Evolutionary conservation across 352 stramenopile species (phyloP), one percentile per base, ranked within the genome.

Genomic region (Pythium aquatile): DNA sequence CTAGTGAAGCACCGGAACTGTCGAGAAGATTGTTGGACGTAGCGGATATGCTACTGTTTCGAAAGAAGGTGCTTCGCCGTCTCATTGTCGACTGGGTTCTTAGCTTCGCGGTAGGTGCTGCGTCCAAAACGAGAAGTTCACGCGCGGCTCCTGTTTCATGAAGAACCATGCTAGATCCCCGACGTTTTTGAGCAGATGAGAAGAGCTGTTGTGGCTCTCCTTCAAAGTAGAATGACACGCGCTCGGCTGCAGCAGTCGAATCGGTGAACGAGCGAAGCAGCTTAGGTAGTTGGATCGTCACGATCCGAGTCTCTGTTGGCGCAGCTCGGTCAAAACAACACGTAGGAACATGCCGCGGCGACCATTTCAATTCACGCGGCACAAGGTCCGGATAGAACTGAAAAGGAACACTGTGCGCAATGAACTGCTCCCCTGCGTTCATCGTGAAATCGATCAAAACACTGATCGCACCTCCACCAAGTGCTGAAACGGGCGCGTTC

Each of bases 391-490:
- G 68, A 56, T 91, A 86, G 57, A 87, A 91, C 20, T 88, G 72
- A 40, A 90, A 91, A 14, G 73, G 64, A 20, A 84, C 79, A 47
- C 81, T 89, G 42, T 91, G 83, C 2, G 80, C 79, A 32, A 91
- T 90, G 53, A 91, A 91, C 33, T 90, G 83, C 58, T 90, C 83
- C 5, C 83, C 83, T 11, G 77, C 83, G 30, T 91, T 91, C 10
- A 91, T 66, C 3, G 83, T 90, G 49, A 91, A 90, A 54, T 91
- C 83, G 40, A 91, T 75, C 0, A 90, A 63, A 5, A 91, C 79
- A 4, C 69, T 85, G 29, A 81, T 66, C n/a, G 46, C 66, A 13
- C 60, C 26, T 4, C 39, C 28, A 10, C 44, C 44, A 14, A 44
- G 68, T 54, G 33, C 55, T 46, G 9, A 26, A 11, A 40, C 40